phyloP scores from a whole-genome alignment of 108 stramenopile genomes.

The Discostella pseudostelligera region DNA sequence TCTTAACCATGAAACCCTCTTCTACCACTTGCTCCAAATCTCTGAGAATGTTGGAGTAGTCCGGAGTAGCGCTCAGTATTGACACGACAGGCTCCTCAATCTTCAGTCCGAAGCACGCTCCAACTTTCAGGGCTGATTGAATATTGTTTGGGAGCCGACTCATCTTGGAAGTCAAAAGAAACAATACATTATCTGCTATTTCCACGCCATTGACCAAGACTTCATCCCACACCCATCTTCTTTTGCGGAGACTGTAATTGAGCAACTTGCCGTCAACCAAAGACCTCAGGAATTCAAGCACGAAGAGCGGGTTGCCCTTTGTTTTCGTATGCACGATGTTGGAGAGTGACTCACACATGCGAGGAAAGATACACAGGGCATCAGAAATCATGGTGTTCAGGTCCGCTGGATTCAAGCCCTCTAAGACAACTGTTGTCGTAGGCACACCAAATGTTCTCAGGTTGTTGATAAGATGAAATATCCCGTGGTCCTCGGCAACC shows the following conservation, averaged over 20 bases:
- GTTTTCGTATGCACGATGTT: conserved; percentile 29
- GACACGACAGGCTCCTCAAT: conserved; percentile 13
- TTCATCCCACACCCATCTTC: conserved; percentile 41
- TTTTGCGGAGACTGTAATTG: conserved; percentile 24
- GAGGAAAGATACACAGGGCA: conserved; percentile 30
- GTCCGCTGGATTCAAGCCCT: conserved; percentile 23
- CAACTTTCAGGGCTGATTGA: conserved; percentile 12
- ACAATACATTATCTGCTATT: conserved; percentile 43
- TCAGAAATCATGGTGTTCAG: conserved; percentile 38
- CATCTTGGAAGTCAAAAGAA: conserved; percentile 40
- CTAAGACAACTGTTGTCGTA: conserved; percentile 8
- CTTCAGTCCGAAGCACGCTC: conserved; percentile 9
- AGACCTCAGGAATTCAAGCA: conserved; percentile 25
- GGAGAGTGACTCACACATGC: conserved; percentile 19
- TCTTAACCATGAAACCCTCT: conserved; percentile 22
- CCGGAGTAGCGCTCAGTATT: background rate
- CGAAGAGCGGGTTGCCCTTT: conserved; percentile 42
- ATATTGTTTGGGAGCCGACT: conserved; percentile 8
- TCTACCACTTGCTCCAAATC: conserved; percentile 11
- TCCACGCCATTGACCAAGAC: conserved; percentile 20
- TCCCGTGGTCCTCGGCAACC: conserved; percentile 23
- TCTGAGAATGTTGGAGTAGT: background rate
- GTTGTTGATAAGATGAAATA: conserved; percentile 19
- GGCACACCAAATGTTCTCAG: conserved; percentile 16
- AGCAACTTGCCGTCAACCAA: conserved; percentile 19